These are phyloP conservation scores for Dionaea muscipula DNA, from an alignment of 179 eudicot genomes.

Conservation along the genomic window DNA sequence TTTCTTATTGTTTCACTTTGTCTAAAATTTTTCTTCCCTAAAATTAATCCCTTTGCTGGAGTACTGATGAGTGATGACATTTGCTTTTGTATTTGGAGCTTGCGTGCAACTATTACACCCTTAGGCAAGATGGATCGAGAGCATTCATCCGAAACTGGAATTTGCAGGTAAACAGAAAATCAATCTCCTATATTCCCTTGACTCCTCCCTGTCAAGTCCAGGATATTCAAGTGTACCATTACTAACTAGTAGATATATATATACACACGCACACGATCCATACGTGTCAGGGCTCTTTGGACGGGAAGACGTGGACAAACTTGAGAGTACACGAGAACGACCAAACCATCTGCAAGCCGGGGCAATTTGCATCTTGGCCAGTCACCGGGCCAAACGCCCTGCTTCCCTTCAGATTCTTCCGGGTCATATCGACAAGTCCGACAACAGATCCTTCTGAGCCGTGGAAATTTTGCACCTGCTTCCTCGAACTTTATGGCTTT, in stretches of 20 bases:
- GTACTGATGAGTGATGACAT: too few relatives aligned
- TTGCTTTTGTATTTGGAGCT: conserved; percentile 43
- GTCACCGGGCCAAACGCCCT: conserved; percentile 56
- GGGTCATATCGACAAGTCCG: conserved; percentile 57
- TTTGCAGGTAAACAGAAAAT: conserved; percentile 45
- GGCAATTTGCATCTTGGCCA: conserved; percentile 87
- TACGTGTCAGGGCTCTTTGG: conserved; percentile 80
- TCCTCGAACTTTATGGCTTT: conserved; percentile 84
- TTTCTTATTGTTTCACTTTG: too few relatives aligned
- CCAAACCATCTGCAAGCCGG: conserved; percentile 68
- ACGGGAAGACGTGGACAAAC: conserved; percentile 68
- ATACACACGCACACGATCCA: too few relatives aligned
- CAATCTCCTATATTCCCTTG: neutral
- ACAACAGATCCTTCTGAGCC: conserved; percentile 54
- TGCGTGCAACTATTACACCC: conserved; percentile 87
- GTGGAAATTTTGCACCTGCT: conserved; percentile 82
- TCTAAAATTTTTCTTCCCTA: too few relatives aligned
- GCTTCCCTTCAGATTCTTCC: conserved; percentile 78
- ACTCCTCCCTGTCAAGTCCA: too few relatives aligned
- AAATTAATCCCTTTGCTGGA: too few relatives aligned
- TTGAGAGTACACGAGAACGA: conserved; percentile 79
- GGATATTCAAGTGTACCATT: neutral
- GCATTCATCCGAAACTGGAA: conserved; percentile 74
- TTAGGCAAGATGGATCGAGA: conserved; percentile 86
- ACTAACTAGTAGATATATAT: conserved; percentile 2